Evolutionary conservation across 2,329 filamentous ascomycete genomes (phyloP), one percentile per base, ranked within the genome.

Genomic region (Fusarium sp.): DNA sequence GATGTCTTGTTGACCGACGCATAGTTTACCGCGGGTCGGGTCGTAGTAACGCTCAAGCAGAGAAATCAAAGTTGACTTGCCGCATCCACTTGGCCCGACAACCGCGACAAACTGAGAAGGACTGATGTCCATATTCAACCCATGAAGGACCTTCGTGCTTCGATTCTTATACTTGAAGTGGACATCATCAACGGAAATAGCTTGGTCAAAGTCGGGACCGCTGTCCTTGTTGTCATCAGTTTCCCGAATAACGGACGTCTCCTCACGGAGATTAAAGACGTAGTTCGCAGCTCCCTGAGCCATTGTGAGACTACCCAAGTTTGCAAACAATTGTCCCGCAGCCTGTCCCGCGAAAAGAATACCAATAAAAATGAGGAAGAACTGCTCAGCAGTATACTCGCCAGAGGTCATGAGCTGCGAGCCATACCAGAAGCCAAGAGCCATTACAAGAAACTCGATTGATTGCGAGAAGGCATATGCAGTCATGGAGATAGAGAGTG

Each of bases 61-160:
- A 8, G 83, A 82, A 46, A 91, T 82, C 42, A 87, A 84, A 4
- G 88, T 90, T 3, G 85, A 87, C 71, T 90, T 90, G 1, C 87
- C 87, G 66, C 86, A 88, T 10, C 87, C 87, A 0, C 84, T 87
- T 3, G 86, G 81, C 3, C 87, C 87, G 0, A 89, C 86, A 30
- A 88, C 81, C 2, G 86, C 87, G 3, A 86, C 77, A 65, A 84
- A 86, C 62, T 83, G 80, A 27, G 42, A 67, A 11, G 54, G 68
- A 1, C 22, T 62, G 40, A 67, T 57, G 22, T 25, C 18, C 61
- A 70, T 58, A 4, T 48, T 55, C 6, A 70, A 12, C 1, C 61
- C 66, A 4, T 51, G 34, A 6, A 70, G 61, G 18, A 70, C 56
- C 22, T 54, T 66, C 8, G 49, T 22, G 8, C 57, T 65, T 45